phyloP scores from a whole-genome alignment of 2,329 filamentous ascomycete species.

The Aspergillus hortae region DNA sequence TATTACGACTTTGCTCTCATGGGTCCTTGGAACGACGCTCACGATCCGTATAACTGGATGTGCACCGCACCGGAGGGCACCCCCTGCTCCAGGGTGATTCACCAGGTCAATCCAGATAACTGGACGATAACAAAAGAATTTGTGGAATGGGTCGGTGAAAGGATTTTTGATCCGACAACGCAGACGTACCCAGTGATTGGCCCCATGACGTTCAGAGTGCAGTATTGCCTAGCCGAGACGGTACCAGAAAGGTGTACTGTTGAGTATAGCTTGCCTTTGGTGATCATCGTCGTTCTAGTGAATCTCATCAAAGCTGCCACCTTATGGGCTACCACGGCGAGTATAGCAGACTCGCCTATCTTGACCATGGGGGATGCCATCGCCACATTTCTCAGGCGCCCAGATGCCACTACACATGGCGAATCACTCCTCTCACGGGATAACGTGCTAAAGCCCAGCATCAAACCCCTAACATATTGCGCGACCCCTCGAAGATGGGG shows the following conservation, averaged over 20 bases:
- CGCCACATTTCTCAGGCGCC: constrained; percentile 31
- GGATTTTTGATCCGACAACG: too few relatives aligned
- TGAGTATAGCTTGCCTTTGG: constrained; percentile 14
- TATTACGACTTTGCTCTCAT: too few relatives aligned
- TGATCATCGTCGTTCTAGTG: constrained; percentile 16
- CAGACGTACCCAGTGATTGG: too few relatives aligned
- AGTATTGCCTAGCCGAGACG: constrained; percentile 12
- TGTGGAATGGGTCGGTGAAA: too few relatives aligned
- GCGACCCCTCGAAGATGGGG: neutral
- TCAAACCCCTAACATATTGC: neutral
- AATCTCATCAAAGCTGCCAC: constrained; percentile 15
- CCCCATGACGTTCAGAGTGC: too few relatives aligned
- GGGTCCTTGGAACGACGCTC: too few relatives aligned
- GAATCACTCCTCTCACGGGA: constrained; percentile 19
- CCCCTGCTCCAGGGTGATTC: too few relatives aligned
- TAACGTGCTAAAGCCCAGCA: neutral
- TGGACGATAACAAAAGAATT: too few relatives aligned
- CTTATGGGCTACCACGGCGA: neutral
- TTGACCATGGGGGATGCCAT: constrained; percentile 37
- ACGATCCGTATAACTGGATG: too few relatives aligned
- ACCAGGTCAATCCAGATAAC: too few relatives aligned
- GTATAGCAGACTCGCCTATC: constrained; percentile 16
- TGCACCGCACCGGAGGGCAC: too few relatives aligned
- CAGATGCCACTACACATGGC: constrained; percentile 26
- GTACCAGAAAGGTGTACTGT: constrained; percentile 17